phyloP scores from a whole-genome alignment of 2,329 filamentous ascomycete species.

The Beauveria brongniartii region DNA sequence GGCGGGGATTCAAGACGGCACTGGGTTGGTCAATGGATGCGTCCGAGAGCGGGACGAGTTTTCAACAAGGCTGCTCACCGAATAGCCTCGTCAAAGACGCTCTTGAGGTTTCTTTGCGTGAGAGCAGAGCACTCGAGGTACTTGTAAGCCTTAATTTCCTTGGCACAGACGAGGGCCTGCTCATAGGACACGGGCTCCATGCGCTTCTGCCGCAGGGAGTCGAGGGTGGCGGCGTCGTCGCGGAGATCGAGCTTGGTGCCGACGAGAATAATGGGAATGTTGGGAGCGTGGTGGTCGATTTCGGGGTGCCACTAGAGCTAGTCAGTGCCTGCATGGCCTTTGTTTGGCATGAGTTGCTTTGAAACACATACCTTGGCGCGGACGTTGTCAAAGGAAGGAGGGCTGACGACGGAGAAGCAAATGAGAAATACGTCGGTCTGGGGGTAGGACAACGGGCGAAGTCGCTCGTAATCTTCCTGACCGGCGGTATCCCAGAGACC shows the following conservation, averaged over 20 bases:
- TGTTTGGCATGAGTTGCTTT: background rate
- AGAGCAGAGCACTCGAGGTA: slow-evolving; percentile 97
- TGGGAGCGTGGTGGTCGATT: slow-evolving; percentile 92
- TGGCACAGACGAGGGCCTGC: slow-evolving; percentile 78
- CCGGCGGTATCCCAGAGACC: slow-evolving; percentile 98
- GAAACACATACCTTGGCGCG: slow-evolving; percentile 75
- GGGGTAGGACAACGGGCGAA: slow-evolving; percentile 91
- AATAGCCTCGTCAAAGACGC: slow-evolving; percentile 97
- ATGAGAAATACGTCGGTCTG: slow-evolving; percentile 98
- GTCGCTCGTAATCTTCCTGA: slow-evolving; percentile 95
- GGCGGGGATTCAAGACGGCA: slow-evolving; percentile 63
- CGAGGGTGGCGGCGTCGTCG: slow-evolving; percentile 76
- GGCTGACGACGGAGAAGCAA: slow-evolving; percentile 97
- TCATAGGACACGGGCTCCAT: slow-evolving; percentile 98
- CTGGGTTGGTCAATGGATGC: slow-evolving; percentile 33
- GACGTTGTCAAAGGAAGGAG: slow-evolving; percentile 97
- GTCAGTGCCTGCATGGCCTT: background rate
- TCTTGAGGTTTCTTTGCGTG: slow-evolving; percentile 95
- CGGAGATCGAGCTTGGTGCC: slow-evolving; percentile 94
- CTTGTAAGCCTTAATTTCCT: slow-evolving; percentile 93
- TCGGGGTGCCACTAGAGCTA: slow-evolving; percentile 80
- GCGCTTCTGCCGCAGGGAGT: slow-evolving; percentile 78
- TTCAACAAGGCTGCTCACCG: slow-evolving; percentile 52
- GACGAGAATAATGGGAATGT: slow-evolving; percentile 92
- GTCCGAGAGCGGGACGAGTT: background rate